Evolutionary conservation across 768 basidiomycete genomes (phyloP), one percentile per base, ranked within the genome.

Genomic region (Mrakia gelida): DNA sequence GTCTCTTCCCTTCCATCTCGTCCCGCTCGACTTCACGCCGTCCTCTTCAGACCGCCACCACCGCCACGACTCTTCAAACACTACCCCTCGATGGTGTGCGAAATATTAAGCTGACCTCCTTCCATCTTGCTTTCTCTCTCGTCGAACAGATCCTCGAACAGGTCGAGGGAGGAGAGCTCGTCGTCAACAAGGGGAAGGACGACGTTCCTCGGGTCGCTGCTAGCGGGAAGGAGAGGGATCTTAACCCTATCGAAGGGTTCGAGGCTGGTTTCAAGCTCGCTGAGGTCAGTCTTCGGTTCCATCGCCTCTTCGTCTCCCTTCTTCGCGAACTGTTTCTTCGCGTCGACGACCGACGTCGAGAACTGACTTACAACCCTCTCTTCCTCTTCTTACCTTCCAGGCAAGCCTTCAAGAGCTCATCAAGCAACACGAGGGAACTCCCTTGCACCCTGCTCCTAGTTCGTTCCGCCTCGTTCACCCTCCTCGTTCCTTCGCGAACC

Each of bases 121-220:
- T 30, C 11, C 28, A 15, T 59, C 13, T n/a, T 10, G n/a, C n/a
- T 23, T 59, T 59, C n/a, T 10, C 26, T 18, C 26, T 59, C 32
- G 56, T 71, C n/a, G 61, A 11, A 7, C 80, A 93, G 94, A 89
- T 97, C 80, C 90, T 98, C 89, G 94, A 96, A 82, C 95, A 97
- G 86, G 91, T 96, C 26, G 90, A 95, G 84, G 93, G 94, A 62
- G 94, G 95, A 52, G 93, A 96, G 83, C 88, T 98, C 70, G 86
- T 95, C 75, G 92, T 95, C 72, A 94, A 95, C 85, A 88, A 89
- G 81, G 93, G 92, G 43, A 87, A 92, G 61, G 65, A 71, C 54
- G 74, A 81, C 56, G 88, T 87, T 71, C 91, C 90, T 28, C 93
- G 90, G 82, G 88, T 90, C 52, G 82, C 82, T 32, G 76, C 83